phyloP scores from a whole-genome alignment of 1,284 basidiomycete species.

The Ganoderma lucidum region DNA sequence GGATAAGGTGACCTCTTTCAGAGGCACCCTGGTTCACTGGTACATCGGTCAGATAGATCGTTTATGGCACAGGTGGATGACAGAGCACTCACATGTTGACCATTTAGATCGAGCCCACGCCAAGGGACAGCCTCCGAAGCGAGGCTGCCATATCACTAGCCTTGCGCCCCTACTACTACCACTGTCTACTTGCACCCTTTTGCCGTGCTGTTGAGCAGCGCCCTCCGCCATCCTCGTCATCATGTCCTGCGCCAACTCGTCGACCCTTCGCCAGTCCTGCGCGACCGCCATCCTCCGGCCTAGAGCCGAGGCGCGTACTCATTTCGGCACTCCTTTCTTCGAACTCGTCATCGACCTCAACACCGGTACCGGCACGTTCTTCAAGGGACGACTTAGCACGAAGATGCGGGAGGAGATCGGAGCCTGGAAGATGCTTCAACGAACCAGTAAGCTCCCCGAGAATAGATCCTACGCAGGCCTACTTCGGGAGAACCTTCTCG shows the following conservation, averaged over 20 bases:
- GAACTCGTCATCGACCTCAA: neutral
- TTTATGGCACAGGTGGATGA: no score
- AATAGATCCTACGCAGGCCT: neutral
- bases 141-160: neutral
- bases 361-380: neutral
- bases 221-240: neutral
- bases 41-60: no score
- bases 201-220: no score
- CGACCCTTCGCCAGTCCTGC: neutral
- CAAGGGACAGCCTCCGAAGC: neutral
- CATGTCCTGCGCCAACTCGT: neutral
- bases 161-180: neutral
- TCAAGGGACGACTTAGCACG: neutral
- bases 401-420: slow-evolving; percentile 1
- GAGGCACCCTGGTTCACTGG: no score
- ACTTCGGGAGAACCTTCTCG: slow-evolving; percentile 15
- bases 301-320: neutral
- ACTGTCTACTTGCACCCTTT: neutral
- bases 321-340: neutral
- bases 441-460: neutral
- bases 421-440: slow-evolving; percentile 2
- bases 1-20: no score
- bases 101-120: neutral
- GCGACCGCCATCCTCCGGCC: neutral
- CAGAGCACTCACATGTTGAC: neutral